A percentile compares a stretch with the other conserved stretches of the same genome.
These are phyloP conservation scores for Hericium rajendrae DNA, from an alignment of 768 basidiomycete genomes.

Conservation along the genomic window DNA sequence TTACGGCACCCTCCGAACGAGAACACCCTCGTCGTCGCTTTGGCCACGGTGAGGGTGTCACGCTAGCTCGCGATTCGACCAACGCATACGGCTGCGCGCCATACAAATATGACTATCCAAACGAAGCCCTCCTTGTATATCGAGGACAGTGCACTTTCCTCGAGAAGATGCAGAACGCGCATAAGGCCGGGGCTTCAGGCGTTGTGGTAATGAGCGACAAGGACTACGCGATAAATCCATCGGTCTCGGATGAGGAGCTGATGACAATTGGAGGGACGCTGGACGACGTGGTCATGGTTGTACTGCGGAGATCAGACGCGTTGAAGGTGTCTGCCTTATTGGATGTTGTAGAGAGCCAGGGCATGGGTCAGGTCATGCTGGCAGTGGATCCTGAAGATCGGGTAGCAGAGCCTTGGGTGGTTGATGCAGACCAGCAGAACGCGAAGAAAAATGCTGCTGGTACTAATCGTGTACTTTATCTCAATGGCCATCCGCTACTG, in stretches of 20 bases:
- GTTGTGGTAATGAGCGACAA: slow-evolving; percentile 67
- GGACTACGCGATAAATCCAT: slow-evolving; percentile 54
- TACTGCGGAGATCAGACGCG: slow-evolving; percentile 46
- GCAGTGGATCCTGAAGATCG: slow-evolving; percentile 32
- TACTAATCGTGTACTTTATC: slow-evolving; percentile 49
- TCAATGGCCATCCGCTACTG: slow-evolving; percentile 67
- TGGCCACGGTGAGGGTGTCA: slow-evolving; percentile 41
- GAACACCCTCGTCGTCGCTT: slow-evolving; percentile 24
- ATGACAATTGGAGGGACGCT: slow-evolving; percentile 43
- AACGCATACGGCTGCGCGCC: slow-evolving; percentile 55
- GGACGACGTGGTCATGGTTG: slow-evolving; percentile 46
- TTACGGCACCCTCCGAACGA: slow-evolving; percentile 20
- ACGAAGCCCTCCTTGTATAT: slow-evolving; percentile 49
- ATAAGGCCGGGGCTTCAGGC: slow-evolving; percentile 62
- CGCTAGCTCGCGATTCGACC: slow-evolving; percentile 37
- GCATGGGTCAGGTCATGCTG: slow-evolving; percentile 40
- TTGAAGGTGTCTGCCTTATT: slow-evolving; percentile 46
- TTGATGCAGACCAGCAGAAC: slow-evolving; percentile 14
- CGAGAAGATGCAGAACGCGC: slow-evolving; percentile 67
- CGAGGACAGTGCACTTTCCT: slow-evolving; percentile 86
- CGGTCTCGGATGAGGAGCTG: slow-evolving; percentile 48
- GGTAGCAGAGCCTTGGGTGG: slow-evolving; percentile 1
- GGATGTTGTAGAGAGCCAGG: slow-evolving; percentile 36
- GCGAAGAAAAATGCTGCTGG: slow-evolving; percentile 17
- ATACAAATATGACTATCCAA: slow-evolving; percentile 38